Conservation (phyloP, 2,329 filamentous ascomycete genomes). For the Cyclaneusma minus region DNA sequence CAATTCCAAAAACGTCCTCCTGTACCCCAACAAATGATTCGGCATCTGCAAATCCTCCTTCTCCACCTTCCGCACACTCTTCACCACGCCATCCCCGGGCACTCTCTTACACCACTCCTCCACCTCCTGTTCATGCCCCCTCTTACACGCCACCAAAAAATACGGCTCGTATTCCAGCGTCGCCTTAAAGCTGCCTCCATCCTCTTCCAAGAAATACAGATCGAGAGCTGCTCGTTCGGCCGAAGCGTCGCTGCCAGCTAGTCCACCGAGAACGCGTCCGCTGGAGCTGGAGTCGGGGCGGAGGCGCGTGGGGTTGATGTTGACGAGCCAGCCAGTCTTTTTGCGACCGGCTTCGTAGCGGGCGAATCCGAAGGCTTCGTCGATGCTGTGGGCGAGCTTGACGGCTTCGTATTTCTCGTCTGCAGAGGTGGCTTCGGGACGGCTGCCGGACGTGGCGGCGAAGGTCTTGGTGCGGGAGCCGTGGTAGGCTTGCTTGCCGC, state of each 20-base stretch:
- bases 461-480: constrained; percentile 62
- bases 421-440: constrained; percentile 73
- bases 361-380: constrained; percentile 87
- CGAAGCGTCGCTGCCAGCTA: too few species aligned
- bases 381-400: constrained; percentile 71
- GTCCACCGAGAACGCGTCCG: too few species aligned
- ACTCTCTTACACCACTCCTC: constrained; percentile 86
- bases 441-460: constrained; percentile 55
- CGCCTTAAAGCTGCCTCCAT: constrained; percentile 77
- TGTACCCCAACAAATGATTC: constrained; percentile 86
- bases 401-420: constrained; percentile 87
- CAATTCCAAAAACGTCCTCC: constrained; percentile 75
- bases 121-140: constrained; percentile 77
- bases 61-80: constrained; percentile 59
- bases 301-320: constrained; percentile 79
- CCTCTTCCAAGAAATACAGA: constrained; percentile 91
- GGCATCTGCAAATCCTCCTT: constrained; percentile 93
- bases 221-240: constrained; percentile 74
- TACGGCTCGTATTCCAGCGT: constrained; percentile 95
- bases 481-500: constrained; percentile 53
- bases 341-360: constrained; percentile 77
- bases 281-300: constrained; percentile 72
- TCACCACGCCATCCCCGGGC: constrained; percentile 66
- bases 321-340: constrained; percentile 83
- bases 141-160: constrained; percentile 81